phyloP scores from a whole-genome alignment of 2,329 filamentous ascomycete genomes.

The Colletotrichum falcatum region DNA sequence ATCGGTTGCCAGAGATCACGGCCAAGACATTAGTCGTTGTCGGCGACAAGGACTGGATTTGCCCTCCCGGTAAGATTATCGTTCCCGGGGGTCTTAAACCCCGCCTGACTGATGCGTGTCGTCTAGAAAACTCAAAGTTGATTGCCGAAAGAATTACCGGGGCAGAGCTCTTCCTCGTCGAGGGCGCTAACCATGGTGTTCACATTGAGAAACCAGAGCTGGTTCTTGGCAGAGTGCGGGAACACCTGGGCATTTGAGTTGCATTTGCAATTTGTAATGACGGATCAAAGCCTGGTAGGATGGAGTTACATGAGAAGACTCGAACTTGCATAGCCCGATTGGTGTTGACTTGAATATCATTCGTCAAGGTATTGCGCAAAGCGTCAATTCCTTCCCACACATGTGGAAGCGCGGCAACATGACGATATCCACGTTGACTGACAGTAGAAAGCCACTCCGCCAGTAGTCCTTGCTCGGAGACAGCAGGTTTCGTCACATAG shows the following conservation, averaged over 20 bases:
- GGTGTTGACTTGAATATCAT: neutral
- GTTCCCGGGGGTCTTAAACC: neutral
- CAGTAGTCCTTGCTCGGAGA: neutral
- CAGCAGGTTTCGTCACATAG: neutral
- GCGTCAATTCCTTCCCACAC: neutral
- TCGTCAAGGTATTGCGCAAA: no score
- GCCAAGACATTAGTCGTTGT: slow-evolving; percentile 53
- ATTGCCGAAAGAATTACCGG: slow-evolving; percentile 47
- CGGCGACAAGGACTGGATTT: slow-evolving; percentile 56
- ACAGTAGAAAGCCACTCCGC: neutral
- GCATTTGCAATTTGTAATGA: neutral
- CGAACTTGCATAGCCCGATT: neutral
- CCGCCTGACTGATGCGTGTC: neutral
- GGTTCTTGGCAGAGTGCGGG: slow-evolving; percentile 46
- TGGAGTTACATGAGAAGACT: neutral
- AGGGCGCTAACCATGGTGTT: slow-evolving; percentile 52
- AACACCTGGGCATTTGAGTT: slow-evolving; percentile 27
- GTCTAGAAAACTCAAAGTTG: slow-evolving; percentile 48
- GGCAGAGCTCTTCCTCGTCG: slow-evolving; percentile 47
- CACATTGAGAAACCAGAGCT: slow-evolving; percentile 50
- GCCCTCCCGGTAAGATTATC: slow-evolving; percentile 48
- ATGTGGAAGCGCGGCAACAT: neutral
- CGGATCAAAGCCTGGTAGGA: neutral
- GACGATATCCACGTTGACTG: neutral
- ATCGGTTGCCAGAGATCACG: slow-evolving; percentile 46